Evolutionary conservation across 768 basidiomycete species (phyloP), one percentile per base, ranked within the genome.

Genomic region (Amanita polypyramis): DNA sequence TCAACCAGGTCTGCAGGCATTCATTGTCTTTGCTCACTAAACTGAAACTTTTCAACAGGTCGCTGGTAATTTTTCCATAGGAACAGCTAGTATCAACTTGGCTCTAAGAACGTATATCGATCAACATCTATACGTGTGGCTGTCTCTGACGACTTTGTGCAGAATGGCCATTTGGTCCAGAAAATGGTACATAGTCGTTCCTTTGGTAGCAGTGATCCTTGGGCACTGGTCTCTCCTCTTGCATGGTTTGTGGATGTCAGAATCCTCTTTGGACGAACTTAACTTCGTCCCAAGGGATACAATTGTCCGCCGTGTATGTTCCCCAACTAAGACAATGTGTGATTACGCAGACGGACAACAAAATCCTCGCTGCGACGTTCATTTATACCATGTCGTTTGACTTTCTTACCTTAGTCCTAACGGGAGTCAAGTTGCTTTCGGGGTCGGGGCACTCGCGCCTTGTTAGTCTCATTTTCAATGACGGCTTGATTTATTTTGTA

Each of bases 361-460:
- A 59, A 41, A 63, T 82, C 36, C 75, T 87, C 41, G 79, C 81
- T 2, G 69, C 70, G 20, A 76, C 76, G 5, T 86, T 83, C 62
- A 81, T 85, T 54, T 85, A 85, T 56, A 75, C 79, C 41, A 86
- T 86, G 84, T 63, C 65, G 17, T 84, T 85, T 57, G 84, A 86
- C 63, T 70, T 86, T 51, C 58, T 66, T 12, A 80, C 86, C 43
- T 61, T 86, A 25, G 65, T 64, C 39, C 65, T 85, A 43, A 82
- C 80, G 20, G 77, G 71, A 9, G 75, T 66, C 62, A 86, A 85
- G 54, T 72, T 86, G 15, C 55, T 74, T 6, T 67, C 69, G 11
- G 51, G 57, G 17, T 59, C 68, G 15, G 68, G 62, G 39, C 74
- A 75, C 29, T 77, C 78, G 15, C 74, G 70, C 32, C 75, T 86